Base-by-base conservation (phyloP, 495 filamentous ascomycete genomes). In the Neurospora pannonica region DNA sequence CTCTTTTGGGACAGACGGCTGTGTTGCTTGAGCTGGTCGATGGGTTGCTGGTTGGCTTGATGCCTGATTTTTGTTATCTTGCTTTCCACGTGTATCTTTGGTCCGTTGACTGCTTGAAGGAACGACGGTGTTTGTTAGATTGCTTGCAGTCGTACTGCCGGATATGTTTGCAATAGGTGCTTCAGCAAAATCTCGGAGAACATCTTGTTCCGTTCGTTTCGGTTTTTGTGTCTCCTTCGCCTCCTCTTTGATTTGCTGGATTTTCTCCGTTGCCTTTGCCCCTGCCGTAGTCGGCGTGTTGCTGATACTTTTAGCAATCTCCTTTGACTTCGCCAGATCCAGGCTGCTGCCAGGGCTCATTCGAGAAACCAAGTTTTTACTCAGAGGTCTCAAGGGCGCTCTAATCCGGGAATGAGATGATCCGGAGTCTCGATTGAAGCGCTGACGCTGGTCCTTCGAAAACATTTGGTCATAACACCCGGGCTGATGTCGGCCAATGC, bases 241-340 rank as follows among this genome's bases (percentile, higher is more conserved):
- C 6, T 1, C 0, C 1, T 24, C 34, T 38, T 38, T 73, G 31
- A 48, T 34, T 36, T 74, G 39, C 10, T 54, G 21, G 17, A 75
- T 28, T 15, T 38, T 24, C 3, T 34, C 31, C 19, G 19, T 71
- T 6, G 67, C 73, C 34, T 70, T 62, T 4, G 24, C 73, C 4
- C 73, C 40, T 6, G 71, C 73, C 1, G 70, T 72, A 13, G 67
- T 69, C 0, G 70, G 62, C 10, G 70, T 72, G 21, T 76, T 17
- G 6, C 38, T 73, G 38, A 71, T 77, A 11, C 48, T 17, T 9
- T 71, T 73, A 39, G 38, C 40, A n/a, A 34, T 43, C 39, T 73
- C 36, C 3, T 62, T 46, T 67, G 54, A 67, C 54, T 67, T 67
- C 0, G 3, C 54, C 28, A 54, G 11, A 24, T 28, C 36, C n/a